phyloP scores from a whole-genome alignment of 805 yeast genomes.

The Saturnispora sekii region DNA sequence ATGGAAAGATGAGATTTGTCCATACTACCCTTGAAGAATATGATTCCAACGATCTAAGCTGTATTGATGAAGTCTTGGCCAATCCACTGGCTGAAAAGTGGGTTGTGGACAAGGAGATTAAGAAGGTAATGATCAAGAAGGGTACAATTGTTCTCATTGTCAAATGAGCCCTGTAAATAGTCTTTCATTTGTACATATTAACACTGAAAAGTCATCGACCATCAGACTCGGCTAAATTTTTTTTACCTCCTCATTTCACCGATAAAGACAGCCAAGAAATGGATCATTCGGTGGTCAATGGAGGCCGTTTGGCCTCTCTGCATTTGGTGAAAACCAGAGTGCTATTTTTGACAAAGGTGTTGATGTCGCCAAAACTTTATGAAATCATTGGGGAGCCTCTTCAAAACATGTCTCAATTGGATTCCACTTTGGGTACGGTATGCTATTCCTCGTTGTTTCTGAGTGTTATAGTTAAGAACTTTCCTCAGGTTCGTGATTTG shows the following conservation, averaged over 20 bases:
- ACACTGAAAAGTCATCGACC: too few species aligned
- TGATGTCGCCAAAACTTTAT: constrained; percentile 21
- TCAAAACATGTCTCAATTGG: constrained; percentile 21
- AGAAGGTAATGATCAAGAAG: constrained; percentile 45
- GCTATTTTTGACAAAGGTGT: constrained; percentile 15
- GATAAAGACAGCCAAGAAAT: not conserved
- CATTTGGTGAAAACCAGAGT: not conserved
- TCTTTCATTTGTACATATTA: too few species aligned
- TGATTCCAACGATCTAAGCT: constrained; percentile 26
- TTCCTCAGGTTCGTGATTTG: constrained; percentile 2
- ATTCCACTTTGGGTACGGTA: constrained; percentile 25
- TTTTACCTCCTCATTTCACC: not conserved
- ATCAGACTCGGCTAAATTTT: not conserved
- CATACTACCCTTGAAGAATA: constrained; percentile 28
- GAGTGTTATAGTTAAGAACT: constrained; percentile 7
- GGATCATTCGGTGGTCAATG: not conserved
- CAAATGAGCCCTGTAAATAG: constrained; percentile 3
- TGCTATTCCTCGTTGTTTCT: constrained; percentile 26
- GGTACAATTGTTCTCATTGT: constrained; percentile 20
- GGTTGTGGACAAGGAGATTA: constrained; percentile 33
- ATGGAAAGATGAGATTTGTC: constrained; percentile 58
- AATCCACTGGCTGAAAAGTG: constrained; percentile 33
- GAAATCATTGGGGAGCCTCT: constrained; percentile 20
- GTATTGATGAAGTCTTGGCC: constrained; percentile 29
- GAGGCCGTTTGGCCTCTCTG: not conserved